Evolutionary conservation across 495 filamentous ascomycete species (phyloP), one percentile per base, ranked within the genome.

Genomic region (Xylaria bambusicola): DNA sequence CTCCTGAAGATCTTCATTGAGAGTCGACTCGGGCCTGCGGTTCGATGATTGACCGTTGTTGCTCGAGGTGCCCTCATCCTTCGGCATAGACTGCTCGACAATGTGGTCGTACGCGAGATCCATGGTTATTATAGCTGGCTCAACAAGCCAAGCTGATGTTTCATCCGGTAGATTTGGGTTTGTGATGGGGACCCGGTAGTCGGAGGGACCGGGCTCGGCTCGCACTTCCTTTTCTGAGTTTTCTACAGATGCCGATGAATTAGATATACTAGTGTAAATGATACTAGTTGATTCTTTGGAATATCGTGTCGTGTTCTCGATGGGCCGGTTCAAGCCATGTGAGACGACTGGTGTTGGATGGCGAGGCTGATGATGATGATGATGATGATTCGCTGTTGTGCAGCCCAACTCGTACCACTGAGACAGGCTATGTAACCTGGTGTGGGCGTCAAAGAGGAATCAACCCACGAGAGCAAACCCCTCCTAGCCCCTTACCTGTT

Each of bases 71-170:
- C 18, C 17, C 44, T 74, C 68, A 26, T 88, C 82, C 41, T 89
- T 84, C 21, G 82, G 79, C 62, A 91, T 78, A 53, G 83, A 80
- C 70, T 93, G 88, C 77, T 96, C 92, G 68, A 91, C 88, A 65
- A 98, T 95, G 72, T 96, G 92, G 69, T 98, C 94, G 82, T 98
- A 98, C 38, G 94, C 92, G 66, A 96, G 74, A 82, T 98, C 94
- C 94, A 98, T 98, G 49, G 13, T 29, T 60, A 53, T 24, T n/a
- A 26, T 12, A 45, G 40, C 41, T 29, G 15, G 8, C 18, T n/a
- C n/a, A 45, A n/a, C 10, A 10, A 20, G 35, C 29, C 6, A 5
- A 29, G 56, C 5, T 52, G 47, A 33, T 52, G 48, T 59, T 24
- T 59, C 56, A 52, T 59, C 47, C 47, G 48, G 35, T 27, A 40